Evolutionary conservation across 1,284 basidiomycete genomes (phyloP), one percentile per base, ranked within the genome.

Genomic region (Thelephora terrestris): DNA sequence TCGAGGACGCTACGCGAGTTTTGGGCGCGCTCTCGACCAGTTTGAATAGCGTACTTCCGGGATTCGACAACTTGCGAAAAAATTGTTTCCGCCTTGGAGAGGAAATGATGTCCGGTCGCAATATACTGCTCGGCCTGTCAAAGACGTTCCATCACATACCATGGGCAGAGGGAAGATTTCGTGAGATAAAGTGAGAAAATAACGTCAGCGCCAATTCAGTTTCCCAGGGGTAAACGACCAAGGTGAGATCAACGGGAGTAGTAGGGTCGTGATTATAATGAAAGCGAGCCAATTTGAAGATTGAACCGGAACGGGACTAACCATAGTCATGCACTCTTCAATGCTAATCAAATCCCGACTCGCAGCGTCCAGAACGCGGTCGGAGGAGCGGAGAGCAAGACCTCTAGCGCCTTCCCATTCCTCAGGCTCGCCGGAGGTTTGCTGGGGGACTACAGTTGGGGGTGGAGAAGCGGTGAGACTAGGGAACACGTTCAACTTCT

Each of bases 331-430:
- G 51, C 64, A 70, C n/a, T 74, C 68, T 37, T 73, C 68, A 39
- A 82, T 76, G 37, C 65, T 65, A 12, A 66, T 66, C 18, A 85
- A 59, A 55, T 84, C 82, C 38, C 72, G 71, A 49, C 68, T 68
- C 3, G 74, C 76, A 7, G 71, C 69, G 43, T 67, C 68, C 20
- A 85, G 61, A 17, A 75, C 68, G 34, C 68, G 58, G 34, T 71
- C 66, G 14, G 67, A 67, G 1, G 69, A 67, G n/a, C 62, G 67
- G n/a, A 70, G 54, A 42, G 39, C 39, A 23, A 20, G 25, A 18
- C 39, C 39, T n/a, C 25, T 20, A 18, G 69, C 64, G 4, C 57
- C 56, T 21, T 48, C 50, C 46, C 38, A 14, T 37, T 48, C 45
- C 20, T 46, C n/a, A 32, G 45, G 56, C 44, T 54, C 43, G 25